Percentiles rank a stretch among this genome's conserved stretches.
Evolutionary conservation across 768 basidiomycete species (phyloP).

Genomic region (Mycena rosella): DNA sequence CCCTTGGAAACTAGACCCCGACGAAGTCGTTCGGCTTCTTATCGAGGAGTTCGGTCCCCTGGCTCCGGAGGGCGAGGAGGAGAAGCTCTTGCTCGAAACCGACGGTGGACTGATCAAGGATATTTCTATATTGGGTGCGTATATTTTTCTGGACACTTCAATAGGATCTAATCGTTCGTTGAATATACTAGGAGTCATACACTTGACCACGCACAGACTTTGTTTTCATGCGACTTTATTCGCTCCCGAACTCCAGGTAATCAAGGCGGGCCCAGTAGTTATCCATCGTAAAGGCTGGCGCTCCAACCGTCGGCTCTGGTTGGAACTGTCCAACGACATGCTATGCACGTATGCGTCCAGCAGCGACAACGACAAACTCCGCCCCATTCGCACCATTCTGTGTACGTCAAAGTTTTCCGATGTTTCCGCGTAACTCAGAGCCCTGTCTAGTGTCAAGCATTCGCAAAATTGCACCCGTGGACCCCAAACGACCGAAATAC

Average conservation of each 20-base stretch:
- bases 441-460: constrained; percentile 61
- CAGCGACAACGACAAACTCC: constrained; percentile 64
- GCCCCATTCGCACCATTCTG: constrained; percentile 65
- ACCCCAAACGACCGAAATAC: constrained; percentile 59
- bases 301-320: constrained; percentile 65
- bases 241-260: constrained; percentile 50
- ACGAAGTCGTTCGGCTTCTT: constrained; percentile 64
- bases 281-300: constrained; percentile 61
- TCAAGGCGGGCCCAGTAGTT: constrained; percentile 65
- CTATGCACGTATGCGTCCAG: constrained; percentile 68
- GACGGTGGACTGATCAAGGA: constrained; percentile 53
- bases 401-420: constrained; percentile 52
- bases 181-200: constrained; percentile 66
- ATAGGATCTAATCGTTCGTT: too few relatives aligned
- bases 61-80: constrained; percentile 56
- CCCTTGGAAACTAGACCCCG: constrained; percentile 54
- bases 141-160: too few relatives aligned
- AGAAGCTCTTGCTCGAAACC: constrained; percentile 65
- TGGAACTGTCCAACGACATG: constrained; percentile 74
- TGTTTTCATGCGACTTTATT: constrained; percentile 75
- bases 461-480: constrained; percentile 56
- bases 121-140: constrained; percentile 27
- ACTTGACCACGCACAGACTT: constrained; percentile 74
- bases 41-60: constrained; percentile 70
- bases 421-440: not conserved